Conservation (phyloP, 306 rosid species). For the Dryas drummondii region DNA sequence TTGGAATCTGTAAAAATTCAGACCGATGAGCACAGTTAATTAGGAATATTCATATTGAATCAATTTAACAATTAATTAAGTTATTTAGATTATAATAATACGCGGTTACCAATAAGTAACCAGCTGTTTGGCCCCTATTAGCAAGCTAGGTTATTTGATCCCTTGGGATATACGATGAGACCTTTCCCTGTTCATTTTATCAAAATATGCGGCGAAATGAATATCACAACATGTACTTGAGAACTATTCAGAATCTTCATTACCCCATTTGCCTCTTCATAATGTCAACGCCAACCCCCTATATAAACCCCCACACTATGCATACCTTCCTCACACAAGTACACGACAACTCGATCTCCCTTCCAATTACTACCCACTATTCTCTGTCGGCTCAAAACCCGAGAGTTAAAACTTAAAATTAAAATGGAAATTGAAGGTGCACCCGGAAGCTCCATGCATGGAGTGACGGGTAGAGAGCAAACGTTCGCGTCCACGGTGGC, state of each 20-base stretch:
- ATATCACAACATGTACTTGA: not conserved
- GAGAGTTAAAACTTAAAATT: no score
- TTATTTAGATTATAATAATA: not conserved
- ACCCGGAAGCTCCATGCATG: slow-evolving; percentile 97
- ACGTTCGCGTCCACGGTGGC: slow-evolving; percentile 60
- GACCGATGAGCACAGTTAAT: not conserved
- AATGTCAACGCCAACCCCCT: slow-evolving; percentile 45
- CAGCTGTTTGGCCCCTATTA: slow-evolving; percentile 8
- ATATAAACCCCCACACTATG: slow-evolving; percentile 42
- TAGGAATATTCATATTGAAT: not conserved
- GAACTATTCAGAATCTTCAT: slow-evolving; percentile 8
- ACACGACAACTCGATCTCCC: not conserved
- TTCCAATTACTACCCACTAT: not conserved
- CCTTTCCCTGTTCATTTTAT: slow-evolving; percentile 21
- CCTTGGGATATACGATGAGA: slow-evolving; percentile 65
- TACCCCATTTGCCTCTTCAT: slow-evolving; percentile 33
- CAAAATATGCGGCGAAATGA: slow-evolving; percentile 57
- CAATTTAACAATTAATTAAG: not conserved
- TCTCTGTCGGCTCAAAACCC: not conserved
- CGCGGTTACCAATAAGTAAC: not conserved
- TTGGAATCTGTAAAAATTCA: no score
- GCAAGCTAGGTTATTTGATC: slow-evolving; percentile 33
- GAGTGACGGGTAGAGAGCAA: slow-evolving; percentile 81
- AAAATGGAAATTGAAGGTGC: slow-evolving; percentile 54
- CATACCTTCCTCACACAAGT: slow-evolving; percentile 6